Conservation (phyloP, 2,329 filamentous ascomycete genomes). For the Verticillium tricorpus region DNA sequence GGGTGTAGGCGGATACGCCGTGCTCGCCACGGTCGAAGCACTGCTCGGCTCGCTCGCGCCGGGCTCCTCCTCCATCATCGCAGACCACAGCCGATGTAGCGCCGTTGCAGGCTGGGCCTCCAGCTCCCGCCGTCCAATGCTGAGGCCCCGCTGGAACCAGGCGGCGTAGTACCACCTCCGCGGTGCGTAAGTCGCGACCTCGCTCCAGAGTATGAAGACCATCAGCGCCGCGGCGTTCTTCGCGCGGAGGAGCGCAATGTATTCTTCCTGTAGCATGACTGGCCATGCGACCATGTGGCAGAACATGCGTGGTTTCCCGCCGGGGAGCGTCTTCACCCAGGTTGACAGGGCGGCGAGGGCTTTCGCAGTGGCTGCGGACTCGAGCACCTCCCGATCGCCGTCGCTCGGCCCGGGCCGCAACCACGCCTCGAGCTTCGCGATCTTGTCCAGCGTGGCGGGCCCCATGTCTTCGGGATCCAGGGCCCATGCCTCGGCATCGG, state of each 20-base stretch:
- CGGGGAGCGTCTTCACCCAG: constrained; percentile 8
- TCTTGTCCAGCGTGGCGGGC: constrained; percentile 4
- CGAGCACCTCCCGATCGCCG: constrained; percentile 1
- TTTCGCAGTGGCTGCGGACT: constrained; percentile 1
- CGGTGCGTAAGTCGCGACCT: constrained; percentile 9
- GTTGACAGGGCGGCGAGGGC: constrained; percentile 8
- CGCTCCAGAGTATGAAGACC: constrained; percentile 9
- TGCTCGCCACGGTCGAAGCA: background rate
- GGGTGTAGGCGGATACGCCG: background rate
- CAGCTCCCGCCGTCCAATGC: constrained; percentile 5
- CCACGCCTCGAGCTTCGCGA: constrained; percentile 7
- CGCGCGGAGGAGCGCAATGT: constrained; percentile 4
- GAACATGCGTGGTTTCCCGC: constrained; percentile 9
- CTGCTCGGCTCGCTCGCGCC: background rate
- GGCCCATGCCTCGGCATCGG: constrained; percentile 8
- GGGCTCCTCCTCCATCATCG: background rate
- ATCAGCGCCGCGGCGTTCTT: constrained; percentile 11
- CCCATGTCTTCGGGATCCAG: background rate
- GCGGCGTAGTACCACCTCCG: constrained; percentile 9
- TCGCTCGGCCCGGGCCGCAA: background rate
- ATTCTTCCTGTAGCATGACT: constrained; percentile 9
- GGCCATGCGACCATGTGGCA: constrained; percentile 14
- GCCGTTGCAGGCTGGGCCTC: background rate
- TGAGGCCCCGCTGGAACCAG: constrained; percentile 4
- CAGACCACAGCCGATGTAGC: constrained; percentile 6